Base-by-base conservation (phyloP, 441 rosid species). In the Daphne laureola region DNA sequence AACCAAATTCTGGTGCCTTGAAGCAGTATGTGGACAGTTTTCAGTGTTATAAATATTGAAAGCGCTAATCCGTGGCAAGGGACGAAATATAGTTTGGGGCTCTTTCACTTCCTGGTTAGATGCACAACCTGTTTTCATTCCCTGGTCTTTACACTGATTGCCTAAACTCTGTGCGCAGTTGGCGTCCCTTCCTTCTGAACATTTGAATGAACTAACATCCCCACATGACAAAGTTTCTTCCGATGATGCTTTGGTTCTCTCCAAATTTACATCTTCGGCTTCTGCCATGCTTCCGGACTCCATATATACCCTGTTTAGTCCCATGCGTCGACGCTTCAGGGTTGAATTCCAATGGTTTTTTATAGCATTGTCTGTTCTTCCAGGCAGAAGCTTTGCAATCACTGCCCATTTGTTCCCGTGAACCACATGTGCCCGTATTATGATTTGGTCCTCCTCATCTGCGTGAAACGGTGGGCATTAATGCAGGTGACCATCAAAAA, bases 331-430 rank as follows among this genome's bases (percentile, higher is more conserved):
- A 21, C 92, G 81, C 63, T 78, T 68, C 35, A 81, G 69, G 56
- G 86, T 72, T 54, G 86, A 81, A 65, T 84, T 81, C 92, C 92
- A 84, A 51, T 81, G 92, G 53, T 81, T 77, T 68, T 84, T 81
- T 49, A 81, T 81, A 49, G 87, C 82, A 17, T 84, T 81, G 65
- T 84, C 92, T 38, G 92, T 84, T 59, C 92, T 72, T 46, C 92
- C 87, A 0, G 77, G 82, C 25, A 84, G 74, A 23, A 81, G 70
- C 67, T 77, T 79, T 8, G 92, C 83, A 31, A 84, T 81, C 3
- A 46, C 77, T 21, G 88, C 83, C 86, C 92, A 84, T 66, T 74
- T 84, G 79, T 84, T 84, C 47, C 88, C 86, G n/a, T 84, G 88
- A 36, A 72, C 55, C 2, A 73, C 70, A 66, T 84, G 92, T 13